Conservation (phyloP, 2,329 filamentous ascomycete species). For the Phialophora verrucosa region DNA sequence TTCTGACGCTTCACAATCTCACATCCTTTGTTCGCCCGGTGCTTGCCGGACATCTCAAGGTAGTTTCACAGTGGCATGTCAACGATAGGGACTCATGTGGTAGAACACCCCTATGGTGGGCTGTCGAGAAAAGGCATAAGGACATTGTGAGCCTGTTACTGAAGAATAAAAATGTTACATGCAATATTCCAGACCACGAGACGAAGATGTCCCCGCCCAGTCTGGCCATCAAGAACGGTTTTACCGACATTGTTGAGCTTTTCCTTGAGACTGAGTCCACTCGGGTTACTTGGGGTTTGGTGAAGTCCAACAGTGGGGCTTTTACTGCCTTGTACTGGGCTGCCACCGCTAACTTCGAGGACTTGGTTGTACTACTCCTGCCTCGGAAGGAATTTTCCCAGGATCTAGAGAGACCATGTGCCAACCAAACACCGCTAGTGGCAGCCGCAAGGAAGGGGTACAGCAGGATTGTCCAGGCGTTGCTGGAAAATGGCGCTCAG, state of each 20-base stretch:
- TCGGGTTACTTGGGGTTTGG: neutral
- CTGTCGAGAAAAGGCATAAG: neutral
- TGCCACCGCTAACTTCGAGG: neutral
- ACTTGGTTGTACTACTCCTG: conserved; percentile 1
- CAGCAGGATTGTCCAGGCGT: neutral
- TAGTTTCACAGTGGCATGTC: neutral
- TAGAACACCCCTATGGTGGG: conserved; percentile 7
- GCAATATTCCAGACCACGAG: neutral
- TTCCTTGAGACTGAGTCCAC: neutral
- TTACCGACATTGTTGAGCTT: neutral
- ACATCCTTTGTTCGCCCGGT: neutral
- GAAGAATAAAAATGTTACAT: neutral
- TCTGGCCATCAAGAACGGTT: neutral
- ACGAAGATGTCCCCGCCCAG: neutral
- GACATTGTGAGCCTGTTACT: conserved; percentile 2
- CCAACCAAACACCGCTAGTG: neutral
- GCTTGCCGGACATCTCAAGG: neutral
- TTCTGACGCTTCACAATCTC: conserved; percentile 3
- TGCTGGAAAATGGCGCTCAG: neutral
- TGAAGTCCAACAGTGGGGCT: neutral
- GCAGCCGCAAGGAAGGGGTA: conserved; percentile 2
- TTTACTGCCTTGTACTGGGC: conserved; percentile 6
- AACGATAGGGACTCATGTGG: neutral
- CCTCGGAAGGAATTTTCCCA: neutral
- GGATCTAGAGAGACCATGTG: conserved; percentile 1